These are phyloP conservation scores for Rubroshorea leprosula DNA, from an alignment of 345 rosid species.

Conservation along the genomic window DNA sequence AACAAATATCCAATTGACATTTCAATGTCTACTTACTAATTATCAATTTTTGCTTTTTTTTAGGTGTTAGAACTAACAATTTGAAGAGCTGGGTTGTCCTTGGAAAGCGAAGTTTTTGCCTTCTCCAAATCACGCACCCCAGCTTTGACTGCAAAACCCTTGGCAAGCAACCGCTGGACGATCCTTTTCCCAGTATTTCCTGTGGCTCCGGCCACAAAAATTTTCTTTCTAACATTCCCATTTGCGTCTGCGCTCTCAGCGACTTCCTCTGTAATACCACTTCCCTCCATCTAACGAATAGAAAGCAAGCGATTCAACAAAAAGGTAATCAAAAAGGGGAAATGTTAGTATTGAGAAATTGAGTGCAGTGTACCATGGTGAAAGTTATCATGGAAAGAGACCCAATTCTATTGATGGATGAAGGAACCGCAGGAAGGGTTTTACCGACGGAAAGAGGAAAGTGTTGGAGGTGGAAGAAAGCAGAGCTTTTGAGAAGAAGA, in stretches of 20 bases:
- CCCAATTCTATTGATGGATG: slow-evolving; percentile 21
- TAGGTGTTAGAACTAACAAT: slow-evolving; percentile 40
- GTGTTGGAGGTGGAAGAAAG: slow-evolving; percentile 8
- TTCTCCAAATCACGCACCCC: slow-evolving; percentile 77
- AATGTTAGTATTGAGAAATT: not conserved
- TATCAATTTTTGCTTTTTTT: not conserved
- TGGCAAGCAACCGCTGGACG: slow-evolving; percentile 70
- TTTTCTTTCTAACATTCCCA: slow-evolving; percentile 35
- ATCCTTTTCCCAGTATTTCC: slow-evolving; percentile 81
- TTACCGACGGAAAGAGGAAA: slow-evolving; percentile 14
- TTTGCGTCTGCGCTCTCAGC: slow-evolving; percentile 15
- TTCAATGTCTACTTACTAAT: not conserved
- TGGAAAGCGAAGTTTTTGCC: slow-evolving; percentile 51
- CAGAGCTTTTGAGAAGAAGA: slow-evolving; percentile 30
- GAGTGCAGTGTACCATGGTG: slow-evolving; percentile 22
- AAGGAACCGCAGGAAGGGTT: slow-evolving; percentile 9
- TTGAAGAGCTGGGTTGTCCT: slow-evolving; percentile 59
- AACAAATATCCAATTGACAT: slow-evolving; percentile 6
- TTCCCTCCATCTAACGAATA: slow-evolving; percentile 47
- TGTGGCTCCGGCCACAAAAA: slow-evolving; percentile 90
- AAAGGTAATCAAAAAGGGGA: not conserved
- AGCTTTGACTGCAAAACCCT: slow-evolving; percentile 81
- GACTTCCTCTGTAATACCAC: slow-evolving; percentile 39
- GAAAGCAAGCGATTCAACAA: not conserved
- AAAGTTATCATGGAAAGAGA: slow-evolving; percentile 18